phyloP scores from a whole-genome alignment of 768 basidiomycete genomes.

The Strobilomyces dryophilus region DNA sequence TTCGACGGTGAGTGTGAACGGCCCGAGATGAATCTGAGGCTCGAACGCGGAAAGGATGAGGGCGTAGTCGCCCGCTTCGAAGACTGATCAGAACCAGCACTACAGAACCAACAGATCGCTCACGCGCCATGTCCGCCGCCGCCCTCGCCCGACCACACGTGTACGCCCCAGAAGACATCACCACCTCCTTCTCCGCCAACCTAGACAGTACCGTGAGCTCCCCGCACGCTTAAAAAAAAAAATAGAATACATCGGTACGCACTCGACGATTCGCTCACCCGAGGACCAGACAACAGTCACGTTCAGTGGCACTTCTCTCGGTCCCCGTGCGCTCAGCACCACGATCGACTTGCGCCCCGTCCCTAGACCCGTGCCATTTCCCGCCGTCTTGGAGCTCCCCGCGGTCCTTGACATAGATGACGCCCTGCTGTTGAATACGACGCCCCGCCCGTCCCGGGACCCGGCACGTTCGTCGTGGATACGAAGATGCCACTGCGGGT shows the following conservation, averaged over 20 bases:
- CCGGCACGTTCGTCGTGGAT: constrained; percentile 39
- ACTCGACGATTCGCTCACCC: constrained; percentile 75
- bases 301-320: constrained; percentile 70
- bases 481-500: constrained; percentile 80
- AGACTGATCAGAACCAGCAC: background rate
- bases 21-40: constrained; percentile 55
- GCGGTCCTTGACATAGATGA: background rate
- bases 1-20: constrained; percentile 62
- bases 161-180: constrained; percentile 75
- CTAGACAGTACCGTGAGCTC: constrained; percentile 26
- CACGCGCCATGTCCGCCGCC: constrained; percentile 52
- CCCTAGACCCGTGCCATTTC: background rate
- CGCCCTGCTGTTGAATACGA: background rate
- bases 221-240: background rate
- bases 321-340: constrained; percentile 47
- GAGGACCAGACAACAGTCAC: constrained; percentile 69
- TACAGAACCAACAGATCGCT: constrained; percentile 8
- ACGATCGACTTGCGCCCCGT: constrained; percentile 35
- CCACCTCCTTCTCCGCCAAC: constrained; percentile 62
- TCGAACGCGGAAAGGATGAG: constrained; percentile 85
- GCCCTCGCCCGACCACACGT: constrained; percentile 68
- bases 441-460: constrained; percentile 2
- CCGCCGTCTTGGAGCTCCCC: constrained; percentile 7
- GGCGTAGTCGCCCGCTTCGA: constrained; percentile 64
- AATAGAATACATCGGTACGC: constrained; percentile 26